A percentile compares a stretch with the other conserved stretches of the same genome.
phyloP scores from a whole-genome alignment of 2,329 filamentous ascomycete species.

The Raffaelea ambrosiae region DNA sequence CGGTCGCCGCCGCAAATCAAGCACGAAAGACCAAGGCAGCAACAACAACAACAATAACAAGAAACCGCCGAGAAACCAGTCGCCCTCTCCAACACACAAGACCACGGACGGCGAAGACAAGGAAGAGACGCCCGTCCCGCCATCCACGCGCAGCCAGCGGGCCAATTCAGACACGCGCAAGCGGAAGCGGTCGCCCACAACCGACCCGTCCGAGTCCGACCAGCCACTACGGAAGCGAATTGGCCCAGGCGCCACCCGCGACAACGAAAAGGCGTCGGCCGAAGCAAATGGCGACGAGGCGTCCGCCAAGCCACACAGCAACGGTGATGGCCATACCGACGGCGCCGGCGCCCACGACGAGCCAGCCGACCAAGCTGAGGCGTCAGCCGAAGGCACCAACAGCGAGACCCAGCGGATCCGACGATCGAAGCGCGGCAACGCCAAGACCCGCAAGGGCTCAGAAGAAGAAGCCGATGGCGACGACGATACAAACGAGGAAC shows the following conservation, averaged over 20 bases:
- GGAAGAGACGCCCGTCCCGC: slow-evolving; percentile 12
- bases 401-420: slow-evolving; percentile 26
- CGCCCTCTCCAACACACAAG: slow-evolving; percentile 10
- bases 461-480: slow-evolving; percentile 4
- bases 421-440: slow-evolving; percentile 31
- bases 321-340: slow-evolving; percentile 11
- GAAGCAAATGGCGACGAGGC: slow-evolving; percentile 13
- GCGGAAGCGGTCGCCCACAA: slow-evolving; percentile 39
- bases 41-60: slow-evolving; percentile 13
- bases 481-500: slow-evolving; percentile 12
- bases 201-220: slow-evolving; percentile 35
- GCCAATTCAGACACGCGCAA: slow-evolving; percentile 33
- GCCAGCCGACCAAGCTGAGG: slow-evolving; percentile 1
- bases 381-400: slow-evolving; percentile 22
- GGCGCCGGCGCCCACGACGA: slow-evolving; percentile 14
- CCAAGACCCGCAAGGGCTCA: slow-evolving; percentile 18
- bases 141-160: slow-evolving; percentile 7
- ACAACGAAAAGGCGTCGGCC: slow-evolving; percentile 6
- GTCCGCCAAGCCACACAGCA: slow-evolving; percentile 16
- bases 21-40: slow-evolving; percentile 2
- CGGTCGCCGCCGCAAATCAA: slow-evolving; percentile 16
- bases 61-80: slow-evolving; percentile 12
- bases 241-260: slow-evolving; percentile 32
- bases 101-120: slow-evolving; percentile 15
- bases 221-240: slow-evolving; percentile 46